A percentile compares a stretch with the other conserved stretches of the same genome.
Evolutionary conservation across 305 asterid species (phyloP).

Genomic region (Nicotiana rustica): DNA sequence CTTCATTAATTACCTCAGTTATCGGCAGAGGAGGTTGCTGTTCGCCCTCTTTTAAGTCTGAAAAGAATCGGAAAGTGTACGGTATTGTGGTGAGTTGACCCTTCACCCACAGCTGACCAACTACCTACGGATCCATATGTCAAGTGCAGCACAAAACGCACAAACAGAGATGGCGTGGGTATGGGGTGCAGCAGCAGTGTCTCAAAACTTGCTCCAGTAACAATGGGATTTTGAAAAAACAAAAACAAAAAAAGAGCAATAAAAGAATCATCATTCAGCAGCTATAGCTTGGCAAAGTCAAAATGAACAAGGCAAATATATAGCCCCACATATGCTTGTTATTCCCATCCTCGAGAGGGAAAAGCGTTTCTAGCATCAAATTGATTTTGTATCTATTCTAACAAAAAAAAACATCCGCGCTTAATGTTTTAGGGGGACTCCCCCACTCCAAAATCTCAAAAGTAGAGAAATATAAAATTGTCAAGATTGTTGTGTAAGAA

Average conservation of each 20-base stretch:
- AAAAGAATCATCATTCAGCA: not conserved
- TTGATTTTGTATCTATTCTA: conserved; percentile 33
- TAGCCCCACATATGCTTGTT: conserved; percentile 20
- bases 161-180: not conserved
- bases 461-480: conserved; percentile 32
- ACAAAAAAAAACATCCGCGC: conserved; percentile 33
- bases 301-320: not conserved
- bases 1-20: too few species aligned
- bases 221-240: not conserved
- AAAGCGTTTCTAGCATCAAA: conserved; percentile 10
- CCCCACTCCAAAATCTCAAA: conserved; percentile 32
- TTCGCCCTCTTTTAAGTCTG: too few species aligned
- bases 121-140: not conserved
- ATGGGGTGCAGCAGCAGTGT: not conserved
- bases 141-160: not conserved
- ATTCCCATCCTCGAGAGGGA: conserved; percentile 10
- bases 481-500: conserved; percentile 11
- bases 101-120: not conserved
- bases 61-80: too few species aligned
- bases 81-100: not conserved
- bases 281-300: not conserved
- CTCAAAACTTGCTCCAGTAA: not conserved
- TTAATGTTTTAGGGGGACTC: conserved; percentile 26
- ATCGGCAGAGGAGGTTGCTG: too few species aligned
- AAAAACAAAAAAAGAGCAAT: not conserved